These are phyloP conservation scores for Penicillium sp. DNA, from an alignment of 2,329 filamentous ascomycete species.

Conservation along the genomic window DNA sequence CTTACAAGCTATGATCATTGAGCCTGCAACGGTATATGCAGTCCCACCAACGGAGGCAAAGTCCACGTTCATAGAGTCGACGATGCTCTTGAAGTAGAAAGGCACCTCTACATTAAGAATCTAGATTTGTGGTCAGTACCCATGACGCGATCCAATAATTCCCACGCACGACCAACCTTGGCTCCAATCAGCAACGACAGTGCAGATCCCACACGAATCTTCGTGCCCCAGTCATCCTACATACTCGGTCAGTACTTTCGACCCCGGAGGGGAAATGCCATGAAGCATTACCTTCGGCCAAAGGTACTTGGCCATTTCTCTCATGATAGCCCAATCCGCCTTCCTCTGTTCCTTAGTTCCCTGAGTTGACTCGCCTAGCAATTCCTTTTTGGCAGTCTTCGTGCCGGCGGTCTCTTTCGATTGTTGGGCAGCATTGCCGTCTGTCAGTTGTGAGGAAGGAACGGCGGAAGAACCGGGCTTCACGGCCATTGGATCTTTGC, in stretches of 20 bases:
- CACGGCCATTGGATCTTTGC: conserved; percentile 13
- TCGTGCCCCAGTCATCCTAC: conserved; percentile 71
- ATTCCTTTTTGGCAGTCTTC: conserved; percentile 50
- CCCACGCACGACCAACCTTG: conserved; percentile 58
- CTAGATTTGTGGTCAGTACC: conserved; percentile 34
- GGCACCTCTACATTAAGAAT: conserved; percentile 94
- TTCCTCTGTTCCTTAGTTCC: conserved; percentile 85
- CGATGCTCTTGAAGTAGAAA: conserved; percentile 98
- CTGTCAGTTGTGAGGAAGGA: conserved; percentile 11
- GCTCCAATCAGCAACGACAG: conserved; percentile 79
- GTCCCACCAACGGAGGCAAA: conserved; percentile 83
- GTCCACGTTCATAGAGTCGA: conserved; percentile 97
- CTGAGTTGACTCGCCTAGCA: conserved; percentile 64
- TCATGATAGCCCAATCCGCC: conserved; percentile 98
- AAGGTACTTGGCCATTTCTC: conserved; percentile 92
- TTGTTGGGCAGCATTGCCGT: conserved; percentile 20
- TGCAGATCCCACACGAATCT: conserved; percentile 81
- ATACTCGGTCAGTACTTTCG: conserved; percentile 18
- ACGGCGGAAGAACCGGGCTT: conserved; percentile 13
- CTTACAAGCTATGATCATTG: conserved; percentile 84
- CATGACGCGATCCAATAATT: neutral
- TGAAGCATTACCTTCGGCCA: conserved; percentile 72
- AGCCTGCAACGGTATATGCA: conserved; percentile 81
- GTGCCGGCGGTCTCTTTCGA: conserved; percentile 23
- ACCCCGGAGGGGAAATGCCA: neutral